These are phyloP conservation scores for Sclerotinia minor DNA, from an alignment of 2,329 filamentous ascomycete species.

Conservation along the genomic window DNA sequence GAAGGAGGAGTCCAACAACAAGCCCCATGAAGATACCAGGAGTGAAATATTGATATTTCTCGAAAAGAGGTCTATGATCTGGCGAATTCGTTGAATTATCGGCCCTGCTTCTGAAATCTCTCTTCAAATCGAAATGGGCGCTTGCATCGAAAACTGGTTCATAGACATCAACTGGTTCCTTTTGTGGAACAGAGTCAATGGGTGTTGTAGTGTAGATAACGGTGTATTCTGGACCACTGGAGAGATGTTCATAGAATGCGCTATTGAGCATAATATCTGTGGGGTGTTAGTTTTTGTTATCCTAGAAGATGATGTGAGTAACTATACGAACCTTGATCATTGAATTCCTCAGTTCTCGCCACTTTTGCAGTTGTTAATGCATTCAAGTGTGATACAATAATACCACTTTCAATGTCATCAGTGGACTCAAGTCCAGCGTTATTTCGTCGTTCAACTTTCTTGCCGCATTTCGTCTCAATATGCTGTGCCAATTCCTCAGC, in stretches of 20 bases:
- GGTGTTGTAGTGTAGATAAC: constrained; percentile 73
- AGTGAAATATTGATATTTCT: constrained; percentile 92
- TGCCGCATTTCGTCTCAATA: constrained; percentile 51
- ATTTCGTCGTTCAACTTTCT: constrained; percentile 25
- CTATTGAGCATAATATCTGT: constrained; percentile 36
- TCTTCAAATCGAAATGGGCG: constrained; percentile 73
- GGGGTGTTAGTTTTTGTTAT: not conserved
- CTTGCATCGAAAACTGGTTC: constrained; percentile 63
- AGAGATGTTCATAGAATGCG: constrained; percentile 43
- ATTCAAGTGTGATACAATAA: not conserved
- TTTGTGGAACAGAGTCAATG: constrained; percentile 5
- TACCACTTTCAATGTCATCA: constrained; percentile 42
- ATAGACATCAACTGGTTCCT: constrained; percentile 48
- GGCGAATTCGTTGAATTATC: constrained; percentile 48
- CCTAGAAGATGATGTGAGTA: not conserved
- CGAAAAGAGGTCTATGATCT: constrained; percentile 65
- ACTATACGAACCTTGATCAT: constrained; percentile 48
- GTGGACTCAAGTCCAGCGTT: constrained; percentile 44
- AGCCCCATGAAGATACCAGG: constrained; percentile 90
- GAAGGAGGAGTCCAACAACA: constrained; percentile 66
- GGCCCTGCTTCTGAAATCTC: constrained; percentile 45
- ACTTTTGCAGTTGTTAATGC: constrained; percentile 1
- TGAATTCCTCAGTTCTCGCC: constrained; percentile 48
- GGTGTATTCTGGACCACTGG: constrained; percentile 57
- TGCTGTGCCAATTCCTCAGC: constrained; percentile 47